Conservation (phyloP, 257 asterid genomes). For the Plantago major region DNA sequence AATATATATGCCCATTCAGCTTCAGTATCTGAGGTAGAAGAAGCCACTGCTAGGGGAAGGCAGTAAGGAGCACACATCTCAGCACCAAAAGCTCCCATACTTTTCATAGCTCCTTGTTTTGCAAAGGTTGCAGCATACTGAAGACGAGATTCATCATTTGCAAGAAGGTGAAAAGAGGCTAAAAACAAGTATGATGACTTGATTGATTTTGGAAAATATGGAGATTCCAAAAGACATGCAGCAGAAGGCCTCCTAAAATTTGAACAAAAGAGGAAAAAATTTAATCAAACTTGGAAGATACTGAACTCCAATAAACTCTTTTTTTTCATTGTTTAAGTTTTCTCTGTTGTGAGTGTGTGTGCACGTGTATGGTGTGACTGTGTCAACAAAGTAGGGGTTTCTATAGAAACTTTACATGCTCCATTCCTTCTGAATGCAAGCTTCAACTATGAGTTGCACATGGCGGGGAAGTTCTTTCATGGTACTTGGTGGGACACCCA, state of each 20-base stretch:
- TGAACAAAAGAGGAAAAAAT: constrained; percentile 19
- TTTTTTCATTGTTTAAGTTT: background rate
- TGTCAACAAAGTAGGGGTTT: background rate
- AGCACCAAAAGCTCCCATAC: constrained; percentile 79
- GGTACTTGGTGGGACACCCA: constrained; percentile 59
- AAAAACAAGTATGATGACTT: constrained; percentile 77
- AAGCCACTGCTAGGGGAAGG: constrained; percentile 63
- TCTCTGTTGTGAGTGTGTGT: background rate
- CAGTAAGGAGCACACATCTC: constrained; percentile 96
- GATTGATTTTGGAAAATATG: constrained; percentile 67
- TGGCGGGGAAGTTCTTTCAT: constrained; percentile 70
- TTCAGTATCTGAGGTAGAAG: constrained; percentile 62
- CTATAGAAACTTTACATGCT: constrained; percentile 45
- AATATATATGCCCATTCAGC: constrained; percentile 84
- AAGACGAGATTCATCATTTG: constrained; percentile 78
- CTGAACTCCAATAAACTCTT: constrained; percentile 2
- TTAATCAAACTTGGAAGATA: constrained; percentile 15
- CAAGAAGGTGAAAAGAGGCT: constrained; percentile 83
- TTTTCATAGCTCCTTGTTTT: constrained; percentile 66
- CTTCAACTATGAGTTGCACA: constrained; percentile 54
- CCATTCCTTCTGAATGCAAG: constrained; percentile 85
- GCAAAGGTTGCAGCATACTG: constrained; percentile 82
- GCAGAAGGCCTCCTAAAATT: constrained; percentile 89
- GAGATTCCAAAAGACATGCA: constrained; percentile 85
- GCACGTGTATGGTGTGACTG: background rate